Conservation (phyloP, 495 filamentous ascomycete genomes). For the Geopyxis carbonaria region DNA sequence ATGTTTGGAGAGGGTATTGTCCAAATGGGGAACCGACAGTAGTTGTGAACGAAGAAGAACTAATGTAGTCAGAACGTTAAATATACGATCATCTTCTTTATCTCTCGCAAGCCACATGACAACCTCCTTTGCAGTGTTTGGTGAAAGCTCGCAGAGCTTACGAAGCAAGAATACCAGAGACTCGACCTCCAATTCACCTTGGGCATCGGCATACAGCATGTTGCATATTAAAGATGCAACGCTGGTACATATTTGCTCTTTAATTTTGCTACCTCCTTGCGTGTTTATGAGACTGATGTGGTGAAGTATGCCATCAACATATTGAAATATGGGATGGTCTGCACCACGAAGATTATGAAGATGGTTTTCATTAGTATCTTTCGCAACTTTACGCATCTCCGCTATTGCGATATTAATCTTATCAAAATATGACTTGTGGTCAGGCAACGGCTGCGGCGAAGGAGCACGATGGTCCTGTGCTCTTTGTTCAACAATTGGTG, state of each 20-base stretch:
- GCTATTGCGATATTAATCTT: not conserved
- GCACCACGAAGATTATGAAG: slow-evolving; percentile 20
- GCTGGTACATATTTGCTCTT: slow-evolving; percentile 15
- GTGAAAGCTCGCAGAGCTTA: slow-evolving; percentile 61
- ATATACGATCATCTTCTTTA: slow-evolving; percentile 36
- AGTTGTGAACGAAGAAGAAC: slow-evolving; percentile 56
- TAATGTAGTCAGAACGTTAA: slow-evolving; percentile 60
- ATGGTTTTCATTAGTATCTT: slow-evolving; percentile 15
- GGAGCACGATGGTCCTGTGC: not conserved
- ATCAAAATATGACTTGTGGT: not conserved
- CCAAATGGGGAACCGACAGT: slow-evolving; percentile 64
- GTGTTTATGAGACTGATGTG: slow-evolving; percentile 13
- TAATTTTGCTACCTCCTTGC: slow-evolving; percentile 14
- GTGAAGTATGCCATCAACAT: slow-evolving; percentile 16
- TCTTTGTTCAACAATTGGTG: slow-evolving; percentile 2
- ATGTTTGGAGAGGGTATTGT: slow-evolving; percentile 54
- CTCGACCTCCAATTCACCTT: slow-evolving; percentile 55
- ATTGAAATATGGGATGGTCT: slow-evolving; percentile 19
- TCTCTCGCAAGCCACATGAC: slow-evolving; percentile 46
- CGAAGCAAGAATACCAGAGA: slow-evolving; percentile 66
- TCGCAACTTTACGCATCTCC: slow-evolving; percentile 16
- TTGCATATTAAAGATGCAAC: slow-evolving; percentile 40
- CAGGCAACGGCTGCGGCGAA: not conserved
- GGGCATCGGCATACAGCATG: slow-evolving; percentile 43
- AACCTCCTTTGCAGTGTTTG: slow-evolving; percentile 53